Base-by-base conservation (phyloP, 805 yeast species). In the Metschnikowia kofuensis region DNA sequence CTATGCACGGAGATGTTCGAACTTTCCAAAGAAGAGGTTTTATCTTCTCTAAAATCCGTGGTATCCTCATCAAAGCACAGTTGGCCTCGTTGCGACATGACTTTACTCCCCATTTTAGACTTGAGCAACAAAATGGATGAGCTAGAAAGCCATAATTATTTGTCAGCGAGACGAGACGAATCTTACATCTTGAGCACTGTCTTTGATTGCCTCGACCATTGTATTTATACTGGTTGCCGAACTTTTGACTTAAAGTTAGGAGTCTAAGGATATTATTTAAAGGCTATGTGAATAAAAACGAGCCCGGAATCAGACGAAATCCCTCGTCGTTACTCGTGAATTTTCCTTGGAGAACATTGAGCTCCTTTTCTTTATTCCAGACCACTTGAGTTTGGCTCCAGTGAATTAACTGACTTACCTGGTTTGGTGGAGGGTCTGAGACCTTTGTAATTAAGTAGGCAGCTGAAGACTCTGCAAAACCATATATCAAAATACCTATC, bases 391-490 rank as follows among this genome's bases (percentile, higher is more conserved):
- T 49, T 27, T 42, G 42, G 44, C 43, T 56, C 74, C 75, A 70
- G 42, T 61, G 58, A 6, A 66, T 54, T 27, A 69, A 56, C 29
- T 62, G 54, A 28, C 59, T 62, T 12, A 49, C 41, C 13, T 49
- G 48, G 6, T 53, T 40, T 5, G 72, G 72, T 1, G 72, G 69
- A 4, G 79, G 77, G 47, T 77, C 82, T 1, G 82, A 67, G 13
- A 82, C 66, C 56, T 79, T 78, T 6, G 85, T 76, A 38, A 81
- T 60, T 35, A 82, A 62, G 54, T 77, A 78, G 1, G 83, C 85
- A 16, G 77, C 68, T 29, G 77, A 72, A 2, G 80, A 72, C 58
- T 79, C 77, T 2, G 83, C 84, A 39, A 80, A 61, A 13, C 81
- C 80, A 52, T 77, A 78, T 16, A 76, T 65, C 12, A 80, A 55